phyloP scores from a whole-genome alignment of 116 monocot genomes.

The Papilionanthe hybrid region DNA sequence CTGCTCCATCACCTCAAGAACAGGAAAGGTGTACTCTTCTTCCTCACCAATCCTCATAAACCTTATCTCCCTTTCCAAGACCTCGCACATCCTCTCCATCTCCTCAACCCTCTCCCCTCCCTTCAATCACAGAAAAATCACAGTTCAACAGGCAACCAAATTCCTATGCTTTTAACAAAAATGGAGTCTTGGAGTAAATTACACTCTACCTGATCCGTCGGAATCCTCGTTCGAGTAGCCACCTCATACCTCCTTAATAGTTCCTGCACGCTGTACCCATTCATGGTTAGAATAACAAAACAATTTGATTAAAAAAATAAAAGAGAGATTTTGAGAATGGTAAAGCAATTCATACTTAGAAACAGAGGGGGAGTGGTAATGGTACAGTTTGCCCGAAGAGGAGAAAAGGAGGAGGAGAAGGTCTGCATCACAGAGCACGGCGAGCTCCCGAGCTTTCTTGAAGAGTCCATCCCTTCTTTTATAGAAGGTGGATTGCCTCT shows the following conservation, averaged over 20 bases:
- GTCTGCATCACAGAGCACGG: constrained; percentile 58
- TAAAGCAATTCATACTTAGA: constrained; percentile 20
- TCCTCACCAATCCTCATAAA: constrained; percentile 52
- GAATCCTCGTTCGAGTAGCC: constrained; percentile 40
- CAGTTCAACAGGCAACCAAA: not conserved
- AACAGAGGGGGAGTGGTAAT: constrained; percentile 50
- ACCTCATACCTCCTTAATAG: constrained; percentile 54
- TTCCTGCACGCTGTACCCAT: constrained; percentile 13
- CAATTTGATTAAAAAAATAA: not conserved
- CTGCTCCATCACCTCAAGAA: constrained; percentile 41
- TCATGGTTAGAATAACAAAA: not conserved
- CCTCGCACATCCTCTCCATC: constrained; percentile 45
- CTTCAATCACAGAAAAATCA: not conserved
- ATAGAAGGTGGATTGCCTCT: constrained; percentile 79
- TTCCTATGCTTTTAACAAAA: not conserved
- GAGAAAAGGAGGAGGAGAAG: constrained; percentile 73
- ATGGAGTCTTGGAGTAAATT: not conserved
- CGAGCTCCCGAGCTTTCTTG: constrained; percentile 69
- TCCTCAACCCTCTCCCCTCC: constrained; percentile 23
- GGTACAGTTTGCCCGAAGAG: constrained; percentile 62
- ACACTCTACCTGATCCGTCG: constrained; percentile 15
- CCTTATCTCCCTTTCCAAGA: constrained; percentile 52
- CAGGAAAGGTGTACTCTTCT: constrained; percentile 47
- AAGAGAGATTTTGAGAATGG: not conserved
- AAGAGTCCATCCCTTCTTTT: constrained; percentile 77